Conservation (phyloP, 1,284 basidiomycete species). For the Marasmius oreades region DNA sequence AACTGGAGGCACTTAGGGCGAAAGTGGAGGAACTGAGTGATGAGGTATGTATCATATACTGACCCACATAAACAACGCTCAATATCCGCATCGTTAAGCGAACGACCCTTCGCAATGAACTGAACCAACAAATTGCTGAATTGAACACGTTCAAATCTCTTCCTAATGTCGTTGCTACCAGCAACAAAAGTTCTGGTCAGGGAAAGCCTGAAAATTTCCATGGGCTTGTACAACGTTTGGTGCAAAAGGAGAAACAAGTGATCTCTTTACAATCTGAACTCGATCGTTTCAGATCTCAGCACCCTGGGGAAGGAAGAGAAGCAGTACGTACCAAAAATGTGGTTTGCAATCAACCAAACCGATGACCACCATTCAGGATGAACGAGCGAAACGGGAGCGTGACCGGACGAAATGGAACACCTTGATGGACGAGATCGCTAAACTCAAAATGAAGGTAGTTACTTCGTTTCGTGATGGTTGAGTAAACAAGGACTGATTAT, state of each 20-base stretch:
- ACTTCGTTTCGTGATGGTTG: neutral
- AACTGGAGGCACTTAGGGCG: slow-evolving; percentile 56
- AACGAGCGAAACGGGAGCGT: slow-evolving; percentile 73
- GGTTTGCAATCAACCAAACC: slow-evolving; percentile 7
- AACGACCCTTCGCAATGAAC: slow-evolving; percentile 45
- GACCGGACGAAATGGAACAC: slow-evolving; percentile 73
- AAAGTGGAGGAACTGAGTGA: slow-evolving; percentile 60
- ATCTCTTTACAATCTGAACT: slow-evolving; percentile 71
- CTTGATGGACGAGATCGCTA: slow-evolving; percentile 74
- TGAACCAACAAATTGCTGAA: slow-evolving; percentile 62
- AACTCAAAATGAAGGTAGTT: slow-evolving; percentile 64
- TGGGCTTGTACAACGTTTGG: slow-evolving; percentile 78
- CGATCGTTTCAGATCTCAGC: slow-evolving; percentile 57
- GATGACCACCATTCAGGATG: slow-evolving; percentile 49
- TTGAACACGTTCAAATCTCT: slow-evolving; percentile 62
- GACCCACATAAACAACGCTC: no score
- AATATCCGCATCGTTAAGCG: slow-evolving; percentile 38
- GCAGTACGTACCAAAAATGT: slow-evolving; percentile 39
- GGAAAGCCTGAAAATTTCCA: slow-evolving; percentile 62
- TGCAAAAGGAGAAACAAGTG: slow-evolving; percentile 85
- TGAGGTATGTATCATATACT: slow-evolving; percentile 44
- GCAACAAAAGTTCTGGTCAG: slow-evolving; percentile 37
- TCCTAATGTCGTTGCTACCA: slow-evolving; percentile 34
- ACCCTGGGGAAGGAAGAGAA: slow-evolving; percentile 53
- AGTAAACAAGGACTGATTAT: slow-evolving; percentile 3